Percentiles rank a stretch among this genome's conserved stretches.
Evolutionary conservation across 805 yeast genomes (phyloP).

Genomic region (Millerozyma acaciae): DNA sequence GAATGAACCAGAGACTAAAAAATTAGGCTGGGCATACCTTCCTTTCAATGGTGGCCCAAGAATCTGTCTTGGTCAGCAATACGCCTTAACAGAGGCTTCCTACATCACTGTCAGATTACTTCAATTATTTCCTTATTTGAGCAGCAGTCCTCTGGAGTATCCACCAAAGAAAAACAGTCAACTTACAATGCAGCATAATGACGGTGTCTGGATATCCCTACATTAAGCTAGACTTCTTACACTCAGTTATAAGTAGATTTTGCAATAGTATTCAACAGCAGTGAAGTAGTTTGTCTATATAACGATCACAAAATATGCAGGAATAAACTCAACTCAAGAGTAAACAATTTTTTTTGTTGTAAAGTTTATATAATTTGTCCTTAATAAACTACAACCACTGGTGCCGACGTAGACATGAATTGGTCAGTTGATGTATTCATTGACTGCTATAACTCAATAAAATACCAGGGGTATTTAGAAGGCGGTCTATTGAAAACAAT

Average conservation of each 20-base stretch:
- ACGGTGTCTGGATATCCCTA: constrained; percentile 16
- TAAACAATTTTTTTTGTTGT: constrained; percentile 1
- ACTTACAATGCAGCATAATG: constrained; percentile 24
- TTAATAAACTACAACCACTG: constrained; percentile 3
- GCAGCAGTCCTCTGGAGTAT: constrained; percentile 12
- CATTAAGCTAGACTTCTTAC: neutral
- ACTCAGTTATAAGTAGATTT: neutral
- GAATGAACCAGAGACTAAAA: constrained; percentile 19
- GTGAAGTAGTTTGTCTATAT: no score
- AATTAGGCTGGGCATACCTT: constrained; percentile 33
- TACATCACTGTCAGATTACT: constrained; percentile 26
- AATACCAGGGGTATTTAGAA: constrained; percentile 18
- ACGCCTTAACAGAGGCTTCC: constrained; percentile 36
- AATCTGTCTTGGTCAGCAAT: constrained; percentile 38
- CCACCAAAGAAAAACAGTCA: constrained; percentile 26
- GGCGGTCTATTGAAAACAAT: constrained; percentile 26
- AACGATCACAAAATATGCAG: no score
- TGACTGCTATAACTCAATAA: constrained; percentile 45
- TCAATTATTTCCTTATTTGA: constrained; percentile 27
- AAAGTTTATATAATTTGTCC: neutral
- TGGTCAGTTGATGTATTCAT: constrained; percentile 44
- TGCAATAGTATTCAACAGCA: no score
- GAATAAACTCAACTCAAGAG: no score
- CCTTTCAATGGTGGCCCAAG: constrained; percentile 39
- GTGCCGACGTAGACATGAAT: constrained; percentile 9